These are phyloP conservation scores for Naganishia vaughanmartiniae DNA, from an alignment of 768 basidiomycete genomes.

Conservation along the genomic window DNA sequence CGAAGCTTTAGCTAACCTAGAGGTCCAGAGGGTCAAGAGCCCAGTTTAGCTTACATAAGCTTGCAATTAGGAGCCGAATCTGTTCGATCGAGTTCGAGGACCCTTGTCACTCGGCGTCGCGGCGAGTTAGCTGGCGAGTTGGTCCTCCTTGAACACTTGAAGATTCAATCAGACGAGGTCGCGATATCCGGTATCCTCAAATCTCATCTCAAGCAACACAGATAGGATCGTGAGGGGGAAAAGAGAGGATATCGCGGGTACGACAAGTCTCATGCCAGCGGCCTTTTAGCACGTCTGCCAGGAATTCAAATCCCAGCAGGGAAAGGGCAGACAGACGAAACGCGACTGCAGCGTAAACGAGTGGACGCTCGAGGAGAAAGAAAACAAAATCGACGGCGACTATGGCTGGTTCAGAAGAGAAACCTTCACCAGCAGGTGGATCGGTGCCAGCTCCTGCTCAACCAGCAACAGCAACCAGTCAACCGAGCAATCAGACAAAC, in stretches of 20 bases:
- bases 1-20: too few relatives aligned
- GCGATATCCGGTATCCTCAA: too few relatives aligned
- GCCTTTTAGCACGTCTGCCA: background rate
- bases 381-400: background rate
- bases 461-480: background rate
- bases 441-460: background rate
- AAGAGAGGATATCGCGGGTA: background rate
- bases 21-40: too few relatives aligned
- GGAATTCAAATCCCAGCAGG: background rate
- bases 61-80: too few relatives aligned
- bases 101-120: too few relatives aligned
- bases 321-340: background rate
- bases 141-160: too few relatives aligned
- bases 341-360: background rate
- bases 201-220: background rate
- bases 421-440: background rate
- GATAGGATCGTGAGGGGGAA: background rate
- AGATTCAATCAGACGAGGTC: too few relatives aligned
- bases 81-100: too few relatives aligned
- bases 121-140: too few relatives aligned
- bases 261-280: slow-evolving; percentile 1
- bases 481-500: slow-evolving; percentile 3
- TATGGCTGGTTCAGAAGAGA: slow-evolving; percentile 17
- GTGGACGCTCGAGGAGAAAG: background rate
- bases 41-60: too few relatives aligned